Conservation (phyloP, 78 protist genomes). For the Mantamonas sphyraenae region DNA sequence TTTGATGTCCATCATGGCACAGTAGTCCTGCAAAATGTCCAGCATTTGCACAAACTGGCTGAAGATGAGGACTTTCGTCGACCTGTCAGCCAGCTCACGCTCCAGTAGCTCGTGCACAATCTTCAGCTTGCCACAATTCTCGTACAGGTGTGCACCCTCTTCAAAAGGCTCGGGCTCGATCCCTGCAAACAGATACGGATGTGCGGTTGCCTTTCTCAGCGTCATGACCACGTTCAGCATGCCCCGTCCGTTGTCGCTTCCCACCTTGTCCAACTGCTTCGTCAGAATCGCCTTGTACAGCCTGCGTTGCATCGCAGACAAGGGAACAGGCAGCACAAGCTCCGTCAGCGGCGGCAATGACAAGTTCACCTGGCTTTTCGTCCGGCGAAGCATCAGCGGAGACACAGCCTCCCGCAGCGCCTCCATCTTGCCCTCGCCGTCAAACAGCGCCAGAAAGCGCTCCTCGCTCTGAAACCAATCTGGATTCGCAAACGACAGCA, state of each 20-base stretch:
- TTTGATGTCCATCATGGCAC: conserved; percentile 3
- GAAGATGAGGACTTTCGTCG: conserved; percentile 42
- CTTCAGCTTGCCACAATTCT: conserved; percentile 13
- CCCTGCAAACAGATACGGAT: conserved; percentile 42
- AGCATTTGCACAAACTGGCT: conserved; percentile 27
- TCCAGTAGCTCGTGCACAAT: conserved; percentile 14
- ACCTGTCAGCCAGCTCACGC: conserved; percentile 7
- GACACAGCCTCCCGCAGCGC: not conserved
- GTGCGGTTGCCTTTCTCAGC: conserved; percentile 48
- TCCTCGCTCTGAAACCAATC: not conserved
- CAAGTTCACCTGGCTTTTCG: not conserved
- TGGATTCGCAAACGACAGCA: conserved; percentile 21
- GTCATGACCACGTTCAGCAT: conserved; percentile 16
- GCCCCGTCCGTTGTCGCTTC: too few species aligned
- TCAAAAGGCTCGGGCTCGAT: not conserved
- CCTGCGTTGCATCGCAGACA: conserved; percentile 5
- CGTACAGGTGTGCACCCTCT: conserved; percentile 15
- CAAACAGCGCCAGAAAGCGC: not conserved
- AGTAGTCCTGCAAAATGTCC: conserved; percentile 29
- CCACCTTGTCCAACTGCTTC: too few species aligned
- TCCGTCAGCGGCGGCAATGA: conserved; percentile 18
- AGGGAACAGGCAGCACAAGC: not conserved
- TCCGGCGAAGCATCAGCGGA: not conserved
- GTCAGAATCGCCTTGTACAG: not conserved
- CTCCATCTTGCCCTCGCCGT: not conserved